A percentile compares a stretch with the other conserved stretches of the same genome.
phyloP scores from a whole-genome alignment of 495 filamentous ascomycete species.

The Lentithecium fluviatile region DNA sequence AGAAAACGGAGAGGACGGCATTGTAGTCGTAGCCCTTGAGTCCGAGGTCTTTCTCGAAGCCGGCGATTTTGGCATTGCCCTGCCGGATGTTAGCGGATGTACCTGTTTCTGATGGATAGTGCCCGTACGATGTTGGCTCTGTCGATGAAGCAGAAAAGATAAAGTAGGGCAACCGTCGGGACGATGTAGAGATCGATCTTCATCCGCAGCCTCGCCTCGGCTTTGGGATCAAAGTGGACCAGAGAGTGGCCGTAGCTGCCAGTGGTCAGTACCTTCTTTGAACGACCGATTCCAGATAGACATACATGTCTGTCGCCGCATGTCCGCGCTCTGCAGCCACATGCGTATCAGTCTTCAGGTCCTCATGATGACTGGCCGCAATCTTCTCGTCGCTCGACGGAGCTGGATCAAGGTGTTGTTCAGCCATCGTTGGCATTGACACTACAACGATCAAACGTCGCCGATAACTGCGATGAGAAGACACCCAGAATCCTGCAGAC shows the following conservation, averaged over 20 bases:
- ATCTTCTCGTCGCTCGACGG: constrained; percentile 11
- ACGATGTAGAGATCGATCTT: constrained; percentile 53
- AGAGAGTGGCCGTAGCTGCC: constrained; percentile 55
- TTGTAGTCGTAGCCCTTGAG: constrained; percentile 40
- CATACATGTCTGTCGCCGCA: constrained; percentile 61
- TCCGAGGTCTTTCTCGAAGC: constrained; percentile 47
- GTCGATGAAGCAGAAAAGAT: constrained; percentile 57
- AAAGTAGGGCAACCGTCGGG: constrained; percentile 51
- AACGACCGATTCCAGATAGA: constrained; percentile 1
- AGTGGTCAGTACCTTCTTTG: constrained; percentile 7
- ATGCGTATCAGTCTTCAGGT: constrained; percentile 41
- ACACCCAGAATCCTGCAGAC: too few species aligned
- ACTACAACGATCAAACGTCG: too few species aligned
- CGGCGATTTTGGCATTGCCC: constrained; percentile 54
- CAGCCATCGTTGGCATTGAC: too few species aligned
- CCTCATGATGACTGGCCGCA: constrained; percentile 15
- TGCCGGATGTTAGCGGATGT: neutral
- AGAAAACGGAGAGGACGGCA: constrained; percentile 37
- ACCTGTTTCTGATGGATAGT: neutral
- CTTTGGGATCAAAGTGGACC: constrained; percentile 57
- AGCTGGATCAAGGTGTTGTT: neutral
- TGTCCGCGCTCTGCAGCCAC: constrained; percentile 58
- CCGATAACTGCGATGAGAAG: too few species aligned
- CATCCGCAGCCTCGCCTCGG: constrained; percentile 52
- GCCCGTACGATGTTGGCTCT: constrained; percentile 37